Evolutionary conservation across 495 filamentous ascomycete species (phyloP).

Genomic region (Chaetomium fimeti): DNA sequence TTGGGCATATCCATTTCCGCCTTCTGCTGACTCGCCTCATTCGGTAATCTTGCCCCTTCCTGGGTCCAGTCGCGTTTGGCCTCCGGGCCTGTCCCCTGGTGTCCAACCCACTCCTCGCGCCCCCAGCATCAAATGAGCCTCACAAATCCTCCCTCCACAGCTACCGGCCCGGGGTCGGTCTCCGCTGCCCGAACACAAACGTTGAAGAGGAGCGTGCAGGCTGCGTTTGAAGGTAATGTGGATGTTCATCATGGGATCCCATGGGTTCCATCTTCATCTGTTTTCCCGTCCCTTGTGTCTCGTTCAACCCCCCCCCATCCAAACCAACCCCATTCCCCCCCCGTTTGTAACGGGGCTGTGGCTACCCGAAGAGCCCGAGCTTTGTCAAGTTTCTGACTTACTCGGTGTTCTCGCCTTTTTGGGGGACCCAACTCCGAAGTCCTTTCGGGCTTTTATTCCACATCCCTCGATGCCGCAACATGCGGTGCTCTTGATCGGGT

Average conservation of each 20-base stretch:
- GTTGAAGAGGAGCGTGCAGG: conserved; percentile 71
- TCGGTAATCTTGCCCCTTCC: conserved; percentile 16
- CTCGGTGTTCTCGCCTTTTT: conserved; percentile 1
- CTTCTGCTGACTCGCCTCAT: conserved; percentile 18
- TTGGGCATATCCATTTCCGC: neutral
- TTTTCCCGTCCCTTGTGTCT: neutral
- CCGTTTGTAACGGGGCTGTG: conserved; percentile 11
- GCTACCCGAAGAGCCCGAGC: conserved; percentile 24
- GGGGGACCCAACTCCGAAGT: neutral
- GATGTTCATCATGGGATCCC: too few species aligned
- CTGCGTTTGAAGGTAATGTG: conserved; percentile 72
- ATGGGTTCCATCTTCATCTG: conserved; percentile 1
- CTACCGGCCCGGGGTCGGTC: conserved; percentile 46
- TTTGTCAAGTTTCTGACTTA: conserved; percentile 11
- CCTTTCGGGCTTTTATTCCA: neutral
- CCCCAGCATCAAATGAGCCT: conserved; percentile 39
- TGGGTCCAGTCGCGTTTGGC: neutral
- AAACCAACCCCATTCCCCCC: neutral
- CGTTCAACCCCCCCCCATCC: neutral
- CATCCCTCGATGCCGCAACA: neutral
- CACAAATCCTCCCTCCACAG: conserved; percentile 45
- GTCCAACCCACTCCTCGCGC: neutral
- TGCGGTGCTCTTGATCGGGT: conserved; percentile 2
- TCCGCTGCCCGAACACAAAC: conserved; percentile 50
- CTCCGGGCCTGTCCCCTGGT: neutral